Evolutionary conservation across 1,139 yeast genomes (phyloP).

Genomic region (Saccharomyces hybrid): DNA sequence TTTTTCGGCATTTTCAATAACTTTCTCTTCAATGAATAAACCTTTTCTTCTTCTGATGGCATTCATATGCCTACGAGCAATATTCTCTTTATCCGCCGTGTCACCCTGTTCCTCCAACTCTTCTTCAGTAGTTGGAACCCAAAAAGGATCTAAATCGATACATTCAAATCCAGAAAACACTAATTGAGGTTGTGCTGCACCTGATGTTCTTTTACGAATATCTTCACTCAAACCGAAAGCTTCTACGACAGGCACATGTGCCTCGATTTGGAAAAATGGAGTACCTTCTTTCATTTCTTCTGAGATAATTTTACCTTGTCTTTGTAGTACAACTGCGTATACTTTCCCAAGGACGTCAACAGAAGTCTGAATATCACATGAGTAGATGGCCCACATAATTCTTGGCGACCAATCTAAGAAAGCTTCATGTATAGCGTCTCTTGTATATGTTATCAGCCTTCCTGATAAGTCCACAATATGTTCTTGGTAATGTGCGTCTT

Average conservation of each 20-base stretch:
- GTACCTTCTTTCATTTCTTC: slow-evolving; percentile 99
- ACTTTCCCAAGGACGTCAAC: slow-evolving; percentile 93
- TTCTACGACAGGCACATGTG: slow-evolving; percentile 85
- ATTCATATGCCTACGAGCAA: slow-evolving; percentile 82
- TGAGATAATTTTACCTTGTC: slow-evolving; percentile 76
- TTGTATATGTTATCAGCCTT: slow-evolving; percentile 62
- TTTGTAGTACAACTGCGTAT: slow-evolving; percentile 83
- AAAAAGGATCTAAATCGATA: slow-evolving; percentile 88
- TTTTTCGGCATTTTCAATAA: slow-evolving; percentile 85
- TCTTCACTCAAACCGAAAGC: slow-evolving; percentile 97
- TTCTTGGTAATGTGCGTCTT: slow-evolving; percentile 27
- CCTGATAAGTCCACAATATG: slow-evolving; percentile 46
- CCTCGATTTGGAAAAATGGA: slow-evolving; percentile 82
- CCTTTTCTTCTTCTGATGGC: slow-evolving; percentile 81
- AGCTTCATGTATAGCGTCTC: slow-evolving; percentile 64
- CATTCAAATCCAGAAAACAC: slow-evolving; percentile 84
- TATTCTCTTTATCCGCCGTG: slow-evolving; percentile 82
- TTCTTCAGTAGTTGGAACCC: slow-evolving; percentile 99
- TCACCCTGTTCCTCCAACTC: slow-evolving; percentile 92
- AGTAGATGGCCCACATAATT: slow-evolving; percentile 81
- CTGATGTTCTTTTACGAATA: slow-evolving; percentile 85
- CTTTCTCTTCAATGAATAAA: slow-evolving; percentile 79
- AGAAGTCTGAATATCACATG: slow-evolving; percentile 91
- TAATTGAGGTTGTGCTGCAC: slow-evolving; percentile 94
- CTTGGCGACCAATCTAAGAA: slow-evolving; percentile 81